Evolutionary conservation across 495 filamentous ascomycete species (phyloP), one percentile per base, ranked within the genome.

Genomic region (Podospora didyma): DNA sequence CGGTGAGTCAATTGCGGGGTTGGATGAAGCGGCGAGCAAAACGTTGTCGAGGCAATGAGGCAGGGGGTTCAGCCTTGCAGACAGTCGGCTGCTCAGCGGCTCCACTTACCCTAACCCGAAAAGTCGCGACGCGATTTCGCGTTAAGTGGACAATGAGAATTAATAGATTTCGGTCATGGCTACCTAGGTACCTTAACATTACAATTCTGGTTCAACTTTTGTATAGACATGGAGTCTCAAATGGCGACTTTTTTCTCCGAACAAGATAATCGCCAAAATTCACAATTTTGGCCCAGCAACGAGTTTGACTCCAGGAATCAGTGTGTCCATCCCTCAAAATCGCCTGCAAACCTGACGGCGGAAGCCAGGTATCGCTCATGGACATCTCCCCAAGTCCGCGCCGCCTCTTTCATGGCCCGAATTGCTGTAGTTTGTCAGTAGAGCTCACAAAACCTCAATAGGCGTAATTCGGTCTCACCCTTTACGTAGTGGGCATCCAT

Each of bases 401-500:
- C 85, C 17, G 84, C 82, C 58, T 88, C 87, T 57, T 80, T 86
- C 70, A 96, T 84, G 1, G 88, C 83, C 37, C 90, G 79, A 11
- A 93, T 65, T 7, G 80, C 90, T 80, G 54, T 42, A 22, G 3
- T 22, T 3, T 11, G 53, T 72, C 49, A 71, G 60, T 49, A 31
- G 44, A 52, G 10, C 3, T 39, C 16, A 28, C 19, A 31, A n/a
- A 28, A 23, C n/a, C n/a, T n/a, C n/a, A 12, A 35, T 11, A 31
- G 14, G 9, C 2, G 34, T 16, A 65, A 26, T 1, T 6, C 46
- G 6, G 9, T 21, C 70, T 56, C 59, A 81, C 82, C 81, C 70
- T 94, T 93, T 11, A 96, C 87, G 68, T 82, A 96, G 71, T 94
- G 89, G 22, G 88, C 81, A 75, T 97, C 89, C 1, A 81, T 82